These are phyloP conservation scores for Collybia nuda DNA, from an alignment of 768 basidiomycete genomes.

Conservation along the genomic window DNA sequence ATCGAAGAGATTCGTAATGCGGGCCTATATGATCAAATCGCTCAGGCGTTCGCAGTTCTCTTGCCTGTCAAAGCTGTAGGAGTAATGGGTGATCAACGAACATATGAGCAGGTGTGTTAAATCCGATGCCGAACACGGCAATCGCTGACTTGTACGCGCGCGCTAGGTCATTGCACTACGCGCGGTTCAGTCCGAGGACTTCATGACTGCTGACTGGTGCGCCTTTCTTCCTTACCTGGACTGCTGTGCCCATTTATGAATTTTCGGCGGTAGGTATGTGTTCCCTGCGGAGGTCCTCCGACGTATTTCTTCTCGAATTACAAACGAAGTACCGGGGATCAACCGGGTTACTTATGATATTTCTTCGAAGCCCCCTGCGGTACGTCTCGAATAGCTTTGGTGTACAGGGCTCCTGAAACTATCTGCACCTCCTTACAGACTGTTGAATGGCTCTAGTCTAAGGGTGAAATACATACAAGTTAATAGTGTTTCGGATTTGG, in stretches of 20 bases:
- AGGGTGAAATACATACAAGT: too few relatives aligned
- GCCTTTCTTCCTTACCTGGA: conserved; percentile 18
- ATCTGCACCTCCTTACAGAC: conserved; percentile 29
- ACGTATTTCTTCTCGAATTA: conserved; percentile 93
- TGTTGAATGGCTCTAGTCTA: conserved; percentile 45
- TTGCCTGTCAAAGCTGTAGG: conserved; percentile 96
- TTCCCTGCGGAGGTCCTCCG: conserved; percentile 90
- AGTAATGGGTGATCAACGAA: conserved; percentile 95
- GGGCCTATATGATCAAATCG: conserved; percentile 88
- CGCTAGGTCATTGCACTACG: conserved; percentile 85
- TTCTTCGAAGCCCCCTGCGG: conserved; percentile 95
- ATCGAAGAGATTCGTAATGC: conserved; percentile 97
- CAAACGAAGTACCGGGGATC: conserved; percentile 96
- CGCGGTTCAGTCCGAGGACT: conserved; percentile 97
- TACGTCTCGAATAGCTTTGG: conserved; percentile 33
- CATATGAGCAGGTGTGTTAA: conserved; percentile 81
- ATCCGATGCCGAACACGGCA: conserved; percentile 1
- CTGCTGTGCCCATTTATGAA: conserved; percentile 16
- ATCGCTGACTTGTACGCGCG: conserved; percentile 5
- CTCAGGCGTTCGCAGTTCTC: conserved; percentile 95
- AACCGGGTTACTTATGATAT: conserved; percentile 97
- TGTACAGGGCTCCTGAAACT: conserved; percentile 7
- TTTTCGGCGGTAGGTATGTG: conserved; percentile 66
- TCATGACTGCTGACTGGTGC: conserved; percentile 99
- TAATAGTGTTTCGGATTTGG: too few relatives aligned